Evolutionary conservation across 768 basidiomycete genomes (phyloP).

Genomic region (Boletus pseudo-olivaceus): DNA sequence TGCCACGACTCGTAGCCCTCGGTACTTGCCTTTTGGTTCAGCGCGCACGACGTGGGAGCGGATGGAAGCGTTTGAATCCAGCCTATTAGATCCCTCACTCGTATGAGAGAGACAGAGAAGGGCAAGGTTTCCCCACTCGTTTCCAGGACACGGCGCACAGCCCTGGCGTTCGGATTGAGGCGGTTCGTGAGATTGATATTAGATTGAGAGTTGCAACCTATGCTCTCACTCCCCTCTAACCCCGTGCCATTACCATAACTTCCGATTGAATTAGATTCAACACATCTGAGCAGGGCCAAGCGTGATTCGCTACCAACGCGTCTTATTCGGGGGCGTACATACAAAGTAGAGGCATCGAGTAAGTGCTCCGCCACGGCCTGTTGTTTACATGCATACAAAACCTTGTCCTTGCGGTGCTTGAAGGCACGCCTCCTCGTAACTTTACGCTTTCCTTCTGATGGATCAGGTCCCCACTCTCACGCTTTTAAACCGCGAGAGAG

Average conservation of each 20-base stretch:
- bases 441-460: conserved; percentile 16
- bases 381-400: conserved; percentile 12
- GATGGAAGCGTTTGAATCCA: conserved; percentile 7
- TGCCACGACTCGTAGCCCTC: neutral
- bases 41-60: conserved; percentile 7
- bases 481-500: conserved; percentile 11
- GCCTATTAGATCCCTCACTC: conserved; percentile 2
- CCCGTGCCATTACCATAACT: conserved; percentile 6
- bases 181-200: conserved; percentile 13
- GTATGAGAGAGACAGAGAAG: neutral
- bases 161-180: neutral
- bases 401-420: conserved; percentile 32
- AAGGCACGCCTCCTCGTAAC: conserved; percentile 21
- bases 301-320: conserved; percentile 5
- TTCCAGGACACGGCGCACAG: conserved; percentile 16
- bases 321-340: neutral
- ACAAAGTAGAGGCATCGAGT: neutral
- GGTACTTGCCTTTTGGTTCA: neutral
- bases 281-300: conserved; percentile 6
- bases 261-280: conserved; percentile 10
- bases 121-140: conserved; percentile 2
- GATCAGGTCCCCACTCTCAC: conserved; percentile 19
- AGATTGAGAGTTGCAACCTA: conserved; percentile 9
- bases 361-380: conserved; percentile 8
- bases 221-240: conserved; percentile 10